Conservation (phyloP, 2,329 filamentous ascomycete genomes). For the Apiospora pterosperma region DNA sequence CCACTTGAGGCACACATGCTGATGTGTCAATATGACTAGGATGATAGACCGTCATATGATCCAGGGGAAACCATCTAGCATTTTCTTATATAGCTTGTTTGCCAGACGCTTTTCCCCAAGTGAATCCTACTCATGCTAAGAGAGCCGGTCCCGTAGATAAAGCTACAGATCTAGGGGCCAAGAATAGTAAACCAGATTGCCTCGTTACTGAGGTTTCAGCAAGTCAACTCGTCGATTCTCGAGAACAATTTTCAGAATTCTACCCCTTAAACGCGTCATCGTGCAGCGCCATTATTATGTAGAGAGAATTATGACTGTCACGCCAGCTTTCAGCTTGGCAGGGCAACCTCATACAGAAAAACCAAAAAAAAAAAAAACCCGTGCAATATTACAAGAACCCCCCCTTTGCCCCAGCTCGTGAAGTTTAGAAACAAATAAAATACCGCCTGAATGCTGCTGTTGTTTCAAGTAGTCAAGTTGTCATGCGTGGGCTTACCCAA, state of each 20-base stretch:
- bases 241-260: not conserved
- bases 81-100: not conserved
- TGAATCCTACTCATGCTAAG: not conserved
- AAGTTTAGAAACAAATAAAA: not conserved
- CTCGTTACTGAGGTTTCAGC: not conserved
- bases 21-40: no score
- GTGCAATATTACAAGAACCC: not conserved
- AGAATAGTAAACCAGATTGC: not conserved
- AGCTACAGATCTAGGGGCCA: no score
- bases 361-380: not conserved
- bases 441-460: conserved; percentile 1
- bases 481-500: not conserved
- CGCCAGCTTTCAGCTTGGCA: not conserved
- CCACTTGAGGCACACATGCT: no score
- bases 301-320: not conserved
- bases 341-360: not conserved
- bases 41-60: no score
- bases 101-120: not conserved
- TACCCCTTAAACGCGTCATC: not conserved
- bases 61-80: not conserved
- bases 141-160: not conserved
- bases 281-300: not conserved
- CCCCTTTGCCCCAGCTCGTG: not conserved
- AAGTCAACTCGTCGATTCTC: not conserved
- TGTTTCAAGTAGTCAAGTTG: not conserved